Base-by-base conservation (phyloP, 805 yeast species). In the Ogataea neopini region DNA sequence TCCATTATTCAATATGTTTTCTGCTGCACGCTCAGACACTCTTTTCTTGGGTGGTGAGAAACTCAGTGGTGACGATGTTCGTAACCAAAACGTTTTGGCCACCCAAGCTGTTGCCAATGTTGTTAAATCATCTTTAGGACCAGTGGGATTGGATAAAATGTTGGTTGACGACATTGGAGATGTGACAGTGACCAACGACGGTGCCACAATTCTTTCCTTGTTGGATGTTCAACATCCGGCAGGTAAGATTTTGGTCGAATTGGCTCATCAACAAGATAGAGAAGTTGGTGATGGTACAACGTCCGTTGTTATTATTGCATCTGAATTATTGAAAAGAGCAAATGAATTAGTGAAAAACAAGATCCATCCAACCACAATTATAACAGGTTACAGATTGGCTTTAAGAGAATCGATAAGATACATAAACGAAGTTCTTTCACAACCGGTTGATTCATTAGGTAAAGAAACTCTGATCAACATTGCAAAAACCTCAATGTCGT, bases 241-340 rank as follows among this genome's bases (percentile, higher is more conserved):
- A 1, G 99, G 98, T 14, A 92, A 90, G 72, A 94, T 94, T 59
- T 74, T 94, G 49, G 99, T 94, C 42, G 98, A 94, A 64, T 77
- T 94, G 63, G 99, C 99, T 2, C 97, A 94, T 68, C 98, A 94
- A 69, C 99, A 94, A 73, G 99, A 94, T 68, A 81, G 96, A 61
- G 99, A 94, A 71, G 97, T 94, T 45, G 99, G 97, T 51, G 98
- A 91, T 64, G 98, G 98, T 58, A 91, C 99, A 37, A 94, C 99
- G 0, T 87, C 96, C 13, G 99, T 94, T 43, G 99, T 94, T 34
- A 90, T 94, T 52, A 84, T 95, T 64, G 98, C 99, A 19, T 79
- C 96, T 29, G 99, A 94, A 70, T 73, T 94, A 47, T 75, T 94
- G 62, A 87, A 87, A 61, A 80, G 96, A 54, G 99, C 99, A 34